Evolutionary conservation across 164 flowering plant genomes (phyloP).

Genomic region (Tetracentron sinense): DNA sequence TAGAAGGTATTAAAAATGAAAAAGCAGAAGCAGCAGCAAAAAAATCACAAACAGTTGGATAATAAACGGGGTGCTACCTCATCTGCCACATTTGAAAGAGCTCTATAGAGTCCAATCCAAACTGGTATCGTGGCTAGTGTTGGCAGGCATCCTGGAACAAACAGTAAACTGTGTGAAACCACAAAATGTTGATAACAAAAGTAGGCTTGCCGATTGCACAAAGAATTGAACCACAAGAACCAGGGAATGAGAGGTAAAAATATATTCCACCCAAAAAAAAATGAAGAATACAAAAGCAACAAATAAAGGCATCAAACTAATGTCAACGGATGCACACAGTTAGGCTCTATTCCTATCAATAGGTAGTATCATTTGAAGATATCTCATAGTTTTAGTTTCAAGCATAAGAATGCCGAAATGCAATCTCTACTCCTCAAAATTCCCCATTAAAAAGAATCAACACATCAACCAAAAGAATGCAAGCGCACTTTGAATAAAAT

Average conservation of each 20-base stretch:
- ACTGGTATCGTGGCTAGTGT: slow-evolving; percentile 96
- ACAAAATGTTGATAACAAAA: neutral
- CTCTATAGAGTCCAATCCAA: slow-evolving; percentile 96
- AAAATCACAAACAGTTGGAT: neutral
- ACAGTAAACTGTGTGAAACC: neutral
- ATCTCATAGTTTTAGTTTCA: no score
- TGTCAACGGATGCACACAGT: no score
- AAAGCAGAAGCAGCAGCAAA: neutral
- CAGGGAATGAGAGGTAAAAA: neutral
- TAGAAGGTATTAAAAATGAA: no score
- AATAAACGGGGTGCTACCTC: slow-evolving; percentile 48
- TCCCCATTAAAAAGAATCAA: no score
- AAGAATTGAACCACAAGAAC: neutral
- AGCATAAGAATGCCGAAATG: no score
- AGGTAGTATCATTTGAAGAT: no score
- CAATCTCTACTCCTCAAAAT: no score
- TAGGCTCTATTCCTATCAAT: neutral
- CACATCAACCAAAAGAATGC: no score
- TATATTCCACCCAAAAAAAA: neutral
- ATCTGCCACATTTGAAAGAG: slow-evolving; percentile 95
- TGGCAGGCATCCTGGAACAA: slow-evolving; percentile 78
- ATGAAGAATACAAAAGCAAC: neutral
- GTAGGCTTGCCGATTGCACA: neutral
- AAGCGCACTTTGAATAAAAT: no score
- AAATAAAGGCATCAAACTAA: neutral